Evolutionary conservation across 2,329 filamentous ascomycete species (phyloP).

Genomic region (Lecanicillium sp.): DNA sequence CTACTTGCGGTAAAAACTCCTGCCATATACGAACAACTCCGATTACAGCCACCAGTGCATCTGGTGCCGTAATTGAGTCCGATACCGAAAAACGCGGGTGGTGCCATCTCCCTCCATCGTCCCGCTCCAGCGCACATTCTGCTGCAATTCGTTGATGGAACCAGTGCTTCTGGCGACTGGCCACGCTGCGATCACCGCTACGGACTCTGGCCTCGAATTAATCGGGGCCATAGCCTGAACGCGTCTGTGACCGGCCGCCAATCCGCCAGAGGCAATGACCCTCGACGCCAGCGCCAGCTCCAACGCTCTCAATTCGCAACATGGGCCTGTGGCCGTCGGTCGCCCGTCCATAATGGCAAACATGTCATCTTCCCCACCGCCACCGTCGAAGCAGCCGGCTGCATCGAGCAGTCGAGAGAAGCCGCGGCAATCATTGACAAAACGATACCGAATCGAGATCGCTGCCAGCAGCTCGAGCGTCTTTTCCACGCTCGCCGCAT

Average conservation of each 20-base stretch:
- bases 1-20: too few relatives aligned
- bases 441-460: slow-evolving; percentile 74
- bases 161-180: slow-evolving; percentile 31
- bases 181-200: slow-evolving; percentile 26
- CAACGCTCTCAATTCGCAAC: slow-evolving; percentile 10
- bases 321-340: slow-evolving; percentile 7
- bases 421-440: slow-evolving; percentile 45
- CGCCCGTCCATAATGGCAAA: slow-evolving; percentile 4
- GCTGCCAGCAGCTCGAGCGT: slow-evolving; percentile 72
- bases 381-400: neutral
- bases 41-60: neutral
- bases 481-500: slow-evolving; percentile 72
- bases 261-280: slow-evolving; percentile 13
- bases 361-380: slow-evolving; percentile 2
- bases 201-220: slow-evolving; percentile 23
- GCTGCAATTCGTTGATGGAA: slow-evolving; percentile 30
- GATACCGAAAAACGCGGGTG: neutral
- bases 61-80: neutral
- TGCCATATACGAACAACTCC: too few relatives aligned
- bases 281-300: slow-evolving; percentile 9
- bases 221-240: slow-evolving; percentile 24
- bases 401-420: neutral
- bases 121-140: neutral
- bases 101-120: neutral
- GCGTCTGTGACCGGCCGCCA: slow-evolving; percentile 20